These are phyloP conservation scores for Aspergillus sp. DNA, from an alignment of 2,329 filamentous ascomycete genomes.

Conservation along the genomic window DNA sequence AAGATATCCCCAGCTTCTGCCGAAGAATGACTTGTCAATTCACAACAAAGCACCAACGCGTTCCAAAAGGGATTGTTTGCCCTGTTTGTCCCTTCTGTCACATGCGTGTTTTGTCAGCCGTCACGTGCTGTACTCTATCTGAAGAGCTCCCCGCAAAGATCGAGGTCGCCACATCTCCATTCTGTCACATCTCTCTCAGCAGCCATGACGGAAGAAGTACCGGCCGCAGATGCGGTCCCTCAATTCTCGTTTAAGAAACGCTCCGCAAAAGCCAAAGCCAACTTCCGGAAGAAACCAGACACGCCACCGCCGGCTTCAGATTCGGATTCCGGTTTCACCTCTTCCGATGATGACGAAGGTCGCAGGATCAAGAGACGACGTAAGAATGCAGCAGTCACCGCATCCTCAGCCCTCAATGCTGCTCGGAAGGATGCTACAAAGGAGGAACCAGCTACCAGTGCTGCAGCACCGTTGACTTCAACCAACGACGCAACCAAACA, in stretches of 20 bases:
- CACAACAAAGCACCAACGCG: no score
- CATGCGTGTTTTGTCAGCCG: no score
- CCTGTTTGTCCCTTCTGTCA: no score
- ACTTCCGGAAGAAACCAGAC: slow-evolving; percentile 73
- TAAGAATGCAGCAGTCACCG: slow-evolving; percentile 63
- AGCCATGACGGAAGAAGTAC: slow-evolving; percentile 26
- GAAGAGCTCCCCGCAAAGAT: no score
- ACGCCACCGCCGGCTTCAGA: slow-evolving; percentile 65
- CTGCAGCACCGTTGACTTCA: slow-evolving; percentile 57
- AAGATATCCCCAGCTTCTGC: no score
- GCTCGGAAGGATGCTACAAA: slow-evolving; percentile 39
- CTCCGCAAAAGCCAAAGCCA: slow-evolving; percentile 68
- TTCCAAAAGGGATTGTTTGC: no score
- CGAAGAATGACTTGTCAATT: no score
- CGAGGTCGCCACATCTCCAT: no score
- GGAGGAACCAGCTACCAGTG: slow-evolving; percentile 50
- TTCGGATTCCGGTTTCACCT: slow-evolving; percentile 60
- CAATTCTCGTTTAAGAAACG: slow-evolving; percentile 73
- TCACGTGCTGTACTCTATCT: background rate
- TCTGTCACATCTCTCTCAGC: background rate
- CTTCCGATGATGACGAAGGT: slow-evolving; percentile 72
- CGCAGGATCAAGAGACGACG: slow-evolving; percentile 73
- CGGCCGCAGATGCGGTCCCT: slow-evolving; percentile 18
- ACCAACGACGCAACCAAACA: slow-evolving; percentile 86
- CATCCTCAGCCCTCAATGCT: slow-evolving; percentile 48